Conservation (phyloP, 2,329 filamentous ascomycete genomes). For the Claviceps digitariae region DNA sequence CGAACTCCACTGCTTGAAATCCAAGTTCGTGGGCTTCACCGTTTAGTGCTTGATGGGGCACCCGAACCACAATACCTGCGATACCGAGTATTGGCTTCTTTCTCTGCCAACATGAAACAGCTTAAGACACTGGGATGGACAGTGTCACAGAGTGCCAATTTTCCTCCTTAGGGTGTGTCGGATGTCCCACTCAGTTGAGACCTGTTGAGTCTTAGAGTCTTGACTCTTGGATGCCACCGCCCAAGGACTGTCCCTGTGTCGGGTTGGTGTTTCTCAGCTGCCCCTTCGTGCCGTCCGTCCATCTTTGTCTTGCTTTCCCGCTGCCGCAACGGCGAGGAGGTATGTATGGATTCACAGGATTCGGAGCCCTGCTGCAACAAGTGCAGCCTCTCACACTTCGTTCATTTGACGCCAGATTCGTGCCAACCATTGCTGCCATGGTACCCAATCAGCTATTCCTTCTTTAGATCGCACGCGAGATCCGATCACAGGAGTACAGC, state of each 20-base stretch:
- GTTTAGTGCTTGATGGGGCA: too few relatives aligned
- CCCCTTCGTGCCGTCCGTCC: neutral
- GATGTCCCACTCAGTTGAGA: neutral
- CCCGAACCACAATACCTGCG: too few relatives aligned
- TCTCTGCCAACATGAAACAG: neutral
- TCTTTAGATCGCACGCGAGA: neutral
- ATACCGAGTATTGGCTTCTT: neutral
- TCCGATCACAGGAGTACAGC: neutral
- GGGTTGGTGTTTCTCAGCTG: neutral
- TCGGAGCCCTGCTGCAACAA: neutral
- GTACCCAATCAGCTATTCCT: neutral
- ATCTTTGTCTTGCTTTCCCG: neutral
- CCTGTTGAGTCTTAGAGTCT: neutral
- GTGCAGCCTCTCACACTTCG: neutral
- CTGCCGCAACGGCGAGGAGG: neutral
- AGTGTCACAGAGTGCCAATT: neutral
- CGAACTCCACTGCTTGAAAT: neutral
- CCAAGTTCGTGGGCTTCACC: too few relatives aligned
- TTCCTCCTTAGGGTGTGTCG: neutral
- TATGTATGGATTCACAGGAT: neutral
- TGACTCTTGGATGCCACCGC: neutral
- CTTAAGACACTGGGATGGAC: neutral
- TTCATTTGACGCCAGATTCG: neutral
- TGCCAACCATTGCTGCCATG: neutral
- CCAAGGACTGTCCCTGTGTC: neutral